Conservation (phyloP, 106 monocot genomes). For the Acorus gramineus region DNA sequence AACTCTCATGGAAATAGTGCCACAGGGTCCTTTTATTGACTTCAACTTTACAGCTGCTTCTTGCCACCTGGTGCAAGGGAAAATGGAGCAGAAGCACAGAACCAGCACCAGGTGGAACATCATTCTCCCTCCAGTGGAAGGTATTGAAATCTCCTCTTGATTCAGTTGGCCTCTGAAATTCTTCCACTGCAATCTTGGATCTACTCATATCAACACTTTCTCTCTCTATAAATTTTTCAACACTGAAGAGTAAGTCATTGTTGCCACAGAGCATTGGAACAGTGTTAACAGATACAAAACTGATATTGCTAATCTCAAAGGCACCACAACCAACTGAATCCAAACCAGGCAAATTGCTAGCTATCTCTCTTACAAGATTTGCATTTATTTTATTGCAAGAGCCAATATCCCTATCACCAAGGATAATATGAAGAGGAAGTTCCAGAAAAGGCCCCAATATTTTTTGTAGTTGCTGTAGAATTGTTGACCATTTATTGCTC, state of each 20-base stretch:
- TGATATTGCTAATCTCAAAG: slow-evolving; percentile 50
- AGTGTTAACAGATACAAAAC: slow-evolving; percentile 44
- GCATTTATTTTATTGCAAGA: slow-evolving; percentile 29
- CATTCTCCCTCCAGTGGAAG: slow-evolving; percentile 22
- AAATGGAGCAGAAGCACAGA: slow-evolving; percentile 59
- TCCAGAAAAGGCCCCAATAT: slow-evolving; percentile 36
- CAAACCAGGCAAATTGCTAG: slow-evolving; percentile 38
- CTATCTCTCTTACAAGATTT: slow-evolving; percentile 17
- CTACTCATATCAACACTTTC: slow-evolving; percentile 29
- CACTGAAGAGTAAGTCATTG: slow-evolving; percentile 36
- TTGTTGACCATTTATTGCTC: slow-evolving; percentile 21
- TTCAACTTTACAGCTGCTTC: background rate
- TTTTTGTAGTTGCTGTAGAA: slow-evolving; percentile 35
- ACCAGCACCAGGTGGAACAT: slow-evolving; percentile 32
- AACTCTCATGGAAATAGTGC: too few relatives aligned
- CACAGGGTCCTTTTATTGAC: too few relatives aligned
- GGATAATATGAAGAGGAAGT: slow-evolving; percentile 36
- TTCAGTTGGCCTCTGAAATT: background rate
- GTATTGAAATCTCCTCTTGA: background rate
- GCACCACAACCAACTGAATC: slow-evolving; percentile 37
- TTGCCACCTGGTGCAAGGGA: slow-evolving; percentile 20
- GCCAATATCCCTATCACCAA: slow-evolving; percentile 62
- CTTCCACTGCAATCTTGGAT: background rate
- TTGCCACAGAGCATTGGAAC: slow-evolving; percentile 45
- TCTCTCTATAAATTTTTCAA: slow-evolving; percentile 54